Base-by-base conservation (phyloP, 352 stramenopile genomes). In the Globisporangium sylvaticum region DNA sequence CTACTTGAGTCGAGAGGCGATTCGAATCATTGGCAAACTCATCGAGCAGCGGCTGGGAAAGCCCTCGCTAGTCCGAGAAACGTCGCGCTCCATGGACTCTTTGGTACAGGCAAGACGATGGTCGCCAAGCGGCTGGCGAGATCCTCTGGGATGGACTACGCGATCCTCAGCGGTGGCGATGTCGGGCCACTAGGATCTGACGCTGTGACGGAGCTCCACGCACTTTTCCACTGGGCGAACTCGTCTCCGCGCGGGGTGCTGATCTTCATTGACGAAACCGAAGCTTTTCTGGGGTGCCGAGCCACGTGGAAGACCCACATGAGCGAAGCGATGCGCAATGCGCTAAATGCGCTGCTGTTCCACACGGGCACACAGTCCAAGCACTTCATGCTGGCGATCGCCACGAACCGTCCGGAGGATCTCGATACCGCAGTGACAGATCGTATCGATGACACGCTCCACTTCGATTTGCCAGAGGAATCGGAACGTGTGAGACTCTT, bases 41-140 rank as follows among this genome's bases (percentile, higher is more conserved):
- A 78, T 90, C 24, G 81, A 91, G 58, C 81, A 90, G 68, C 71
- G 80, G 8, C 67, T 91, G 25, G 83, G 83, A 14, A 92, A 92
- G 62, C 84, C 84, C 1, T 91, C 82, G 34, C 77, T 92, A 9
- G 78, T 92, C 1, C 82, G 84, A 9, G 82, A 92, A 64, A 92
- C 84, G 4, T 90, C 81, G 9, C 76, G 84, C 2, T 66, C 75
- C 2, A 73, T 32, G 84, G 84, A 0, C 42, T 87, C 0, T 69
- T 71, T n/a, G 83, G 85, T 31, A 95, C 88, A 0, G 90, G 90
- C 25, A 97, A 97, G 65, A 96, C 89, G 7, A 90, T 97, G 83
- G 76, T 95, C n/a, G 90, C 90, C 5, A 91, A 92, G 66, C 80
- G 83, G 1, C 64, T 97, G 27, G 89, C 87, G 22, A 69, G 71